These are phyloP conservation scores for Huiozyma naganishii DNA, from an alignment of 805 yeast species.

Conservation along the genomic window DNA sequence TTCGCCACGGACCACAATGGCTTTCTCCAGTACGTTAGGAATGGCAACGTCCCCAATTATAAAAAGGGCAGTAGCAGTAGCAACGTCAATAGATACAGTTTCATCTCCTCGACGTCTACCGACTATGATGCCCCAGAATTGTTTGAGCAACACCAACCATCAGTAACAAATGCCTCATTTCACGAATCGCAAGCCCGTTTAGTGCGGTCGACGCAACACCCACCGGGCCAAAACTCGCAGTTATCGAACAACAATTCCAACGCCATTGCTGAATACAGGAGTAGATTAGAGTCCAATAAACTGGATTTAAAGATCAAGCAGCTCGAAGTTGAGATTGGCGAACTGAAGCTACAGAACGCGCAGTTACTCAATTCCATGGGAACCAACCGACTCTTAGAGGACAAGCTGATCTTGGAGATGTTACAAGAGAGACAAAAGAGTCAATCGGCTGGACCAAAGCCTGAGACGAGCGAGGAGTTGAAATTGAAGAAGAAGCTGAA, in stretches of 20 bases:
- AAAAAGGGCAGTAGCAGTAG: constrained; percentile 4
- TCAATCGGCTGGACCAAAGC: not conserved
- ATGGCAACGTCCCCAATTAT: constrained; percentile 2
- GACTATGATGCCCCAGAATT: constrained; percentile 14
- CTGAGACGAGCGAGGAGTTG: constrained; percentile 3
- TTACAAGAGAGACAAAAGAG: not conserved
- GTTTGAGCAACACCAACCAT: constrained; percentile 1
- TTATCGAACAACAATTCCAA: not conserved
- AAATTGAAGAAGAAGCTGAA: constrained; percentile 20
- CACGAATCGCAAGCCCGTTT: not conserved
- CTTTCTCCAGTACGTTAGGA: constrained; percentile 3
- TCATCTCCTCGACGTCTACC: constrained; percentile 24
- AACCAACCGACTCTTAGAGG: constrained; percentile 18
- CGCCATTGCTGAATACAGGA: not conserved
- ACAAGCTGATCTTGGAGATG: constrained; percentile 12
- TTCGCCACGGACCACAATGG: constrained; percentile 6
- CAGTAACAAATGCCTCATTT: not conserved
- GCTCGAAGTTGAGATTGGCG: constrained; percentile 25
- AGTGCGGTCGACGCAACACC: not conserved
- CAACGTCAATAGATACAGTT: constrained; percentile 21
- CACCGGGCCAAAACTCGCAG: not conserved
- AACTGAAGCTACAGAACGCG: constrained; percentile 26
- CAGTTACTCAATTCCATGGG: constrained; percentile 23
- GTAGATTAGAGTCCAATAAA: constrained; percentile 2
- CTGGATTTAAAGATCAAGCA: constrained; percentile 24